These are phyloP conservation scores for Rhodotorula sp. DNA, from an alignment of 1,284 basidiomycete species.

Conservation along the genomic window DNA sequence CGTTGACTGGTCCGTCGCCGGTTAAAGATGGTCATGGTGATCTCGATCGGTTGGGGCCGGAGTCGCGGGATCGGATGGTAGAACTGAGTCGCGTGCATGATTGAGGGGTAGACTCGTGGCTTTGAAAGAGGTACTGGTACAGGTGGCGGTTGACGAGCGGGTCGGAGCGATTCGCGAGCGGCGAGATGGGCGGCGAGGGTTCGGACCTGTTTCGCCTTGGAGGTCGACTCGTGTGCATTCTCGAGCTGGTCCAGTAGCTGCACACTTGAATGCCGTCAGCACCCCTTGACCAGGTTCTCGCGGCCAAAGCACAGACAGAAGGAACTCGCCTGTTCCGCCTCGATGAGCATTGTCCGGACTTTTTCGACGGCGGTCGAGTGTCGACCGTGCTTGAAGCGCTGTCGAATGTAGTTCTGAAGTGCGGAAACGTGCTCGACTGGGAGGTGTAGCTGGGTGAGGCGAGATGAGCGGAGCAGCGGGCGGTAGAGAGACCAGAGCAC, in stretches of 20 bases:
- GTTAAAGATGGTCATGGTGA: slow-evolving; percentile 66
- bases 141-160: neutral
- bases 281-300: neutral
- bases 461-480: slow-evolving; percentile 61
- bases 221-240: neutral
- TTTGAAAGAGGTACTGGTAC: slow-evolving; percentile 31
- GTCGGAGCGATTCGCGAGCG: neutral
- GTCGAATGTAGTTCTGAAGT: slow-evolving; percentile 60
- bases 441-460: slow-evolving; percentile 40
- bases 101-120: slow-evolving; percentile 66
- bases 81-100: slow-evolving; percentile 61
- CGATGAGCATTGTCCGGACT: slow-evolving; percentile 55
- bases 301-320: slow-evolving; percentile 11
- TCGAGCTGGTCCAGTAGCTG: slow-evolving; percentile 17
- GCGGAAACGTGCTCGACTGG: slow-evolving; percentile 44
- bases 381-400: slow-evolving; percentile 58
- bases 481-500: slow-evolving; percentile 73
- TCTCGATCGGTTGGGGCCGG: slow-evolving; percentile 67
- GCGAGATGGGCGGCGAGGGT: slow-evolving; percentile 54
- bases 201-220: slow-evolving; percentile 55
- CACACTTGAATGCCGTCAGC: neutral
- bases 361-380: slow-evolving; percentile 56
- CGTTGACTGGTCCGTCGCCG: slow-evolving; percentile 58
- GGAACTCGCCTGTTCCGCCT: slow-evolving; percentile 59
- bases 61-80: slow-evolving; percentile 71